Percentiles rank a stretch among this genome's conserved stretches.
These are phyloP conservation scores for Penicillium sp. DNA, from an alignment of 2,329 filamentous ascomycete genomes.

Conservation along the genomic window DNA sequence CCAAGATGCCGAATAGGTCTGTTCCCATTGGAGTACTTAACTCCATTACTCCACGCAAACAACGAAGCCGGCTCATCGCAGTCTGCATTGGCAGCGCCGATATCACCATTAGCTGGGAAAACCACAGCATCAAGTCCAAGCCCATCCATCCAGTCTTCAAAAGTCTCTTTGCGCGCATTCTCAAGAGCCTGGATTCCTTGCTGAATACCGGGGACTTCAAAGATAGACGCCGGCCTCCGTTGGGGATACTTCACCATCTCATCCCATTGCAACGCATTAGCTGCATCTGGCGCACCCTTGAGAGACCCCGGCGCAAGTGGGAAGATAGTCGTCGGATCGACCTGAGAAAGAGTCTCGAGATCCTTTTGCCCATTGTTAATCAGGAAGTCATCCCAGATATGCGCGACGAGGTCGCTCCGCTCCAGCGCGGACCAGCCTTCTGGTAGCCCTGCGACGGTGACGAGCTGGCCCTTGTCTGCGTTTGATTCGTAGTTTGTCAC, in stretches of 20 bases:
- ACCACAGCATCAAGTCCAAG: constrained; percentile 47
- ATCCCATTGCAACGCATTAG: constrained; percentile 25
- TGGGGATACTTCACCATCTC: constrained; percentile 29
- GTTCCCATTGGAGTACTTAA: constrained; percentile 56
- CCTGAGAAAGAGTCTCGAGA: constrained; percentile 38
- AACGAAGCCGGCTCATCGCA: constrained; percentile 28
- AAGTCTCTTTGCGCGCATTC: constrained; percentile 47
- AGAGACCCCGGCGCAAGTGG: constrained; percentile 32
- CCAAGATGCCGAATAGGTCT: constrained; percentile 54
- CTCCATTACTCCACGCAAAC: constrained; percentile 50
- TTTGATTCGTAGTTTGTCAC: constrained; percentile 36
- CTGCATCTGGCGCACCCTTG: constrained; percentile 22
- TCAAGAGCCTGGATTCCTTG: constrained; percentile 49
- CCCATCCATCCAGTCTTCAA: constrained; percentile 52
- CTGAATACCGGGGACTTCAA: constrained; percentile 42
- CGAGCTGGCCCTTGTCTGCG: constrained; percentile 29
- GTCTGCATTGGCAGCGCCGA: constrained; percentile 52
- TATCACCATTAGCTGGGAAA: constrained; percentile 53
- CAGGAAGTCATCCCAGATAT: constrained; percentile 55
- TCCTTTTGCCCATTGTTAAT: constrained; percentile 41
- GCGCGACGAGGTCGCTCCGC: constrained; percentile 50
- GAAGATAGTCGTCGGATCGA: constrained; percentile 43
- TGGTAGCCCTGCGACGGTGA: constrained; percentile 45
- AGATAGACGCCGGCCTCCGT: constrained; percentile 36
- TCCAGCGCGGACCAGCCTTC: constrained; percentile 50